Evolutionary conservation across 148 eudicot genomes (phyloP), one percentile per base, ranked within the genome.

Genomic region (Heliosperma pusillum): DNA sequence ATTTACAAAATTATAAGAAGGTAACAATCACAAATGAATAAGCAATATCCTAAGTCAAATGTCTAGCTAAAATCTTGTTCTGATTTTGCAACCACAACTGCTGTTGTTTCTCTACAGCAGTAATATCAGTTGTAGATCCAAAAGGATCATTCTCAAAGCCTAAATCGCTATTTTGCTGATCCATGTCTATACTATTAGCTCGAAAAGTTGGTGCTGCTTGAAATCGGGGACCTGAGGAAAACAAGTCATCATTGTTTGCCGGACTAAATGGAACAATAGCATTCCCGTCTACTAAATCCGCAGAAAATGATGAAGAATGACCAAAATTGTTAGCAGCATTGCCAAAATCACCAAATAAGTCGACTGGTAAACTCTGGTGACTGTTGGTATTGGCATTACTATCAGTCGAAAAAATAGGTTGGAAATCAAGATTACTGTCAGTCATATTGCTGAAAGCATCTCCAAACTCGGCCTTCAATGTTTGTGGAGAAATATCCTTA

Each of bases 131-230:
- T 47, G 76, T n/a, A 1, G 78, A 50, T 33, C 59, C 87, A 64
- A 88, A 88, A 1, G 87, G 90, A 73, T 89, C 92, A 65, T 79
- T 24, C 44, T 76, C 82, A 25, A 66, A 33, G 56, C 74, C 68
- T n/a, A 69, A 53, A 29, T 66, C 19, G 65, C 62, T 52, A 11
- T 60, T 24, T 58, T 76, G 67, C 1, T 55, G 74, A 19, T 66
- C 68, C 29, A 45, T 42, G 3, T 66, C 75, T 12, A 80, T 55
- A 82, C 81, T 81, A 25, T 85, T 83, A 27, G 81, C 83, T 0
- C 80, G 80, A 66, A 91, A 91, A 8, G 90, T 88, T 9, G 93
- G 93, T 3, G 84, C 71, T 42, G 88, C 86, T 76, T 78, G 83
- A 57, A 87, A 84, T 44, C 79, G 78, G 0, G 89, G 82, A n/a